Evolutionary conservation across 2,329 filamentous ascomycete species (phyloP).

Genomic region (Ramularia collo-cygni): DNA sequence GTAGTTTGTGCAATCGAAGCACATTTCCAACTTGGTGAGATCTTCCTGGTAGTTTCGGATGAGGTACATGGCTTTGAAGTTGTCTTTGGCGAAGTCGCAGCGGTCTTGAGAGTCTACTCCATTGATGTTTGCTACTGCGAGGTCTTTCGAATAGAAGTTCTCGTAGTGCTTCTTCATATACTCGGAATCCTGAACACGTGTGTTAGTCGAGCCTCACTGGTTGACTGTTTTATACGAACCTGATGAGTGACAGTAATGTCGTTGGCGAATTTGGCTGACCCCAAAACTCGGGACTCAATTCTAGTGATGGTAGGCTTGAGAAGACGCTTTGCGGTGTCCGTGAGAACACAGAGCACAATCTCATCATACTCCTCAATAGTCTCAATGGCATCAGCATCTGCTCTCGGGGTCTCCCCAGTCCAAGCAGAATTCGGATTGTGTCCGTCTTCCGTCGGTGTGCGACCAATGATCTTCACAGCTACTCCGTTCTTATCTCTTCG

Average conservation of each 20-base stretch:
- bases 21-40: constrained; percentile 52
- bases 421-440: constrained; percentile 42
- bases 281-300: constrained; percentile 60
- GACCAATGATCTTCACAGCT: constrained; percentile 41
- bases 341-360: constrained; percentile 57
- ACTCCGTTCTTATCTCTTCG: constrained; percentile 48
- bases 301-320: constrained; percentile 52
- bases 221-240: too few relatives aligned
- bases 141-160: constrained; percentile 48
- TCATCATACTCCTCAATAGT: constrained; percentile 54
- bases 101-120: constrained; percentile 37
- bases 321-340: constrained; percentile 52
- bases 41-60: constrained; percentile 54
- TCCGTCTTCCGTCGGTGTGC: constrained; percentile 36
- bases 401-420: constrained; percentile 31
- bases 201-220: too few relatives aligned
- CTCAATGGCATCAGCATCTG: constrained; percentile 36
- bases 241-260: constrained; percentile 65
- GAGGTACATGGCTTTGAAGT: constrained; percentile 59
- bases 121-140: constrained; percentile 38
- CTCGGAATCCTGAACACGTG: constrained; percentile 39
- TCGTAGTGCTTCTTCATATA: constrained; percentile 67
- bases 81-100: constrained; percentile 41
- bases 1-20: constrained; percentile 70
- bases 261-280: constrained; percentile 63